These are phyloP conservation scores for Penicillium ochrochloron DNA, from an alignment of 495 filamentous ascomycete species.

Conservation along the genomic window DNA sequence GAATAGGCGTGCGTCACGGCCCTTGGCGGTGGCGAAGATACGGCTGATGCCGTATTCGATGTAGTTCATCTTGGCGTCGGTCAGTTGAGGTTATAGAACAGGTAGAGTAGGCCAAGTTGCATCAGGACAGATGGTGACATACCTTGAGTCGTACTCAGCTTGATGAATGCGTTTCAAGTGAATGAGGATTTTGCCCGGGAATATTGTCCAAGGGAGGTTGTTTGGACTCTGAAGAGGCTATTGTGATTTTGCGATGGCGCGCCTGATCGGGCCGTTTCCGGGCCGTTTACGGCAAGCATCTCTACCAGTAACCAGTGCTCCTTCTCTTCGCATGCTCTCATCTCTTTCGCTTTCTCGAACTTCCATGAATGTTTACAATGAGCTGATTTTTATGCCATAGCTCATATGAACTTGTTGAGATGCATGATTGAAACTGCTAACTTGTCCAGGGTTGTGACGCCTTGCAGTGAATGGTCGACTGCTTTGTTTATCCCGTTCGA, in stretches of 20 bases:
- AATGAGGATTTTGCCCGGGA: too few species aligned
- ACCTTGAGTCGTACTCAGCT: slow-evolving; percentile 1
- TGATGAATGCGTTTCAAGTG: neutral
- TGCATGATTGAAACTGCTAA: neutral
- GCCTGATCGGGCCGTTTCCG: slow-evolving; percentile 10
- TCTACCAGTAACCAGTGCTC: neutral
- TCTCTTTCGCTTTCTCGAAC: neutral
- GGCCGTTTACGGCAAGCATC: slow-evolving; percentile 12
- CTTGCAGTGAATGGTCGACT: neutral
- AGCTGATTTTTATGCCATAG: neutral
- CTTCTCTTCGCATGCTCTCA: neutral
- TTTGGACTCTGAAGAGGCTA: neutral
- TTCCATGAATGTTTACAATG: neutral
- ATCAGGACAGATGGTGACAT: neutral
- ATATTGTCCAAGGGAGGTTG: neutral
- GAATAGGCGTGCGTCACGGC: slow-evolving; percentile 53
- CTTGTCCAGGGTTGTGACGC: neutral
- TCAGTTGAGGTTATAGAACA: neutral
- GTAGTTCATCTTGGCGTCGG: slow-evolving; percentile 26
- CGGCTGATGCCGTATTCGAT: slow-evolving; percentile 46
- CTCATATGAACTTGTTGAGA: neutral
- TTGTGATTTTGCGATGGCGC: neutral
- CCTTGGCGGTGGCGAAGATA: slow-evolving; percentile 39
- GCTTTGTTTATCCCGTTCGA: neutral
- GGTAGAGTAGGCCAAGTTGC: neutral